Evolutionary conservation across 192 early-diverging fungal species (phyloP).

Genomic region (Chytriomyces sp.): DNA sequence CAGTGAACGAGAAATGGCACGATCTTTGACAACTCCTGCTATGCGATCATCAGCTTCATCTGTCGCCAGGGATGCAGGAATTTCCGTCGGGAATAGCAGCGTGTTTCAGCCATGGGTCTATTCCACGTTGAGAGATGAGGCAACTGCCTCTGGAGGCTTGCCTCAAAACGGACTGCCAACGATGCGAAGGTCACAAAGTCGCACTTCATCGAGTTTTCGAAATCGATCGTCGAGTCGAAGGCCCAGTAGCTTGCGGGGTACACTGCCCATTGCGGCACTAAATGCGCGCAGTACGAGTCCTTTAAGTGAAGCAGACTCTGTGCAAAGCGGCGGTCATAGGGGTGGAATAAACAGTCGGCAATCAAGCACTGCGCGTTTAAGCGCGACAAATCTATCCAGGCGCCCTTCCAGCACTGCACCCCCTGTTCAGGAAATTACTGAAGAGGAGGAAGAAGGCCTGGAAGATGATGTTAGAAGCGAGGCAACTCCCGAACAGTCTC

Average conservation of each 20-base stretch:
- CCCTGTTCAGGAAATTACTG: too few relatives aligned
- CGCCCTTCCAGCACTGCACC: too few relatives aligned
- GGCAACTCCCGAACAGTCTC: background rate
- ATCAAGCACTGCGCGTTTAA: background rate
- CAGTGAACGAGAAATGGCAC: background rate
- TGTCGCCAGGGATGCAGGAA: constrained; percentile 2
- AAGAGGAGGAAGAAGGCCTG: too few relatives aligned
- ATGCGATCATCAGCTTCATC: background rate
- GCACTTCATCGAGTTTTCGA: too few relatives aligned
- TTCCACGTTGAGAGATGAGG: background rate
- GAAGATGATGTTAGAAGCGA: too few relatives aligned
- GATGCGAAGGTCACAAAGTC: background rate
- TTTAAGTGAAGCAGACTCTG: background rate
- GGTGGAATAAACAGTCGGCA: background rate
- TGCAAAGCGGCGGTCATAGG: background rate
- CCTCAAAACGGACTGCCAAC: background rate
- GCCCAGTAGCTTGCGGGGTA: background rate
- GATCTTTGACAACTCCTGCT: background rate
- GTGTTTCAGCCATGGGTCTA: constrained; percentile 24
- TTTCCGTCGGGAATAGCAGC: constrained; percentile 9
- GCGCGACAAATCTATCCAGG: too few relatives aligned
- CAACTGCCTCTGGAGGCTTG: background rate
- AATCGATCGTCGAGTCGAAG: background rate
- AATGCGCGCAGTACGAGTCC: background rate
- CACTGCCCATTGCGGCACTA: background rate